These are phyloP conservation scores for Cyclotella cryptica DNA, from an alignment of 108 stramenopile species.

Conservation along the genomic window DNA sequence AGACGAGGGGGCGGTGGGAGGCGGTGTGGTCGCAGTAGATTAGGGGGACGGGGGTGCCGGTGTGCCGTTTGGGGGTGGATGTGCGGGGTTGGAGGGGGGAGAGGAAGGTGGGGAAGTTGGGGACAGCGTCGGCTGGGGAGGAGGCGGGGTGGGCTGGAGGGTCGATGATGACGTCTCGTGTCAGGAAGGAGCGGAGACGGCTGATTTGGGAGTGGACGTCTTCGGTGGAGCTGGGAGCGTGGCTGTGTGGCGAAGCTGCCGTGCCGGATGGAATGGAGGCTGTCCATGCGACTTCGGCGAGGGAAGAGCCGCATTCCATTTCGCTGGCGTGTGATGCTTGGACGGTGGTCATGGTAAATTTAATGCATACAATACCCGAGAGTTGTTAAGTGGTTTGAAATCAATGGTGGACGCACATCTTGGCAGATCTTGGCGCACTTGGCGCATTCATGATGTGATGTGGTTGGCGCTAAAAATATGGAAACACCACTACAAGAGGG, in stretches of 20 bases:
- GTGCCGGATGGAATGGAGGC: slow-evolving; percentile 3
- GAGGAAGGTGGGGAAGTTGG: slow-evolving; percentile 39
- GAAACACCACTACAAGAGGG: no score
- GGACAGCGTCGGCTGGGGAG: neutral
- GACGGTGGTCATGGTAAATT: neutral
- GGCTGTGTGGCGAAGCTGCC: neutral
- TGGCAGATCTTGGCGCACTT: no score
- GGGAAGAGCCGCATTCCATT: slow-evolving; percentile 32
- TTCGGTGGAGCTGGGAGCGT: neutral
- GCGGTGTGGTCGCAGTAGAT: slow-evolving; percentile 92
- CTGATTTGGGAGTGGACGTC: slow-evolving; percentile 33
- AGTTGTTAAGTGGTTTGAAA: no score
- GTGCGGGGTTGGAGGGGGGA: slow-evolving; percentile 36
- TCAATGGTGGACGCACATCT: no score
- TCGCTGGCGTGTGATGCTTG: slow-evolving; percentile 1
- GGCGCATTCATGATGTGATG: no score
- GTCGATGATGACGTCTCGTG: slow-evolving; percentile 41
- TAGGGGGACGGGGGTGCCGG: slow-evolving; percentile 63
- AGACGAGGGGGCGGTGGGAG: slow-evolving; percentile 70
- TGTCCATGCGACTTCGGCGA: slow-evolving; percentile 34
- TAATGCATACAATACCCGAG: no score
- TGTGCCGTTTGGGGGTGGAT: slow-evolving; percentile 6
- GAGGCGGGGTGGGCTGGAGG: neutral
- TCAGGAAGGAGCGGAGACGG: slow-evolving; percentile 33
- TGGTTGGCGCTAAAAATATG: no score